These are phyloP conservation scores for Candida tetrigidarum DNA, from an alignment of 1,139 yeast genomes.

Conservation along the genomic window DNA sequence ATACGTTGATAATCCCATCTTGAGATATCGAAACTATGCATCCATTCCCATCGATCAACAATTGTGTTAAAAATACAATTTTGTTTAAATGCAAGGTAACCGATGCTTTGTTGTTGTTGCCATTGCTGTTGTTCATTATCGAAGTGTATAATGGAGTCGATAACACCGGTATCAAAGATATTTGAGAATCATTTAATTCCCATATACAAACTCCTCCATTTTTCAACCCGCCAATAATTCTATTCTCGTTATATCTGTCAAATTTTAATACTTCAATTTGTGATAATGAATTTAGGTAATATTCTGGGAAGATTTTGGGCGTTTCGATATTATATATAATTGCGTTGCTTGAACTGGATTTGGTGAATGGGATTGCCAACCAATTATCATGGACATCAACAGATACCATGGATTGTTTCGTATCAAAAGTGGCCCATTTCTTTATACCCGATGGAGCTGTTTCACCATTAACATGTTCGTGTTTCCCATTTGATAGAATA, in stretches of 20 bases:
- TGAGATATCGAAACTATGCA: conserved; percentile 35
- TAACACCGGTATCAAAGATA: conserved; percentile 28
- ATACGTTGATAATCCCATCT: conserved; percentile 41
- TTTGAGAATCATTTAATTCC: conserved; percentile 28
- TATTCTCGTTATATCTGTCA: conserved; percentile 32
- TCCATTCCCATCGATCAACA: conserved; percentile 28
- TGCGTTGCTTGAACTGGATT: conserved; percentile 28
- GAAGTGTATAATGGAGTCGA: conserved; percentile 15
- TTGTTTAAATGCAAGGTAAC: conserved; percentile 12
- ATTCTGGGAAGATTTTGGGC: conserved; percentile 44
- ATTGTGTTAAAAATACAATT: conserved; percentile 19
- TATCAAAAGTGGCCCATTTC: neutral
- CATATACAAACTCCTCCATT: conserved; percentile 46
- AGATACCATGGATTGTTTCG: conserved; percentile 34
- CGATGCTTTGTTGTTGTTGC: too few relatives aligned
- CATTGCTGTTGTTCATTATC: neutral
- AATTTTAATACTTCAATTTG: conserved; percentile 50
- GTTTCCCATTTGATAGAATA: conserved; percentile 7
- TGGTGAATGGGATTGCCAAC: conserved; percentile 40
- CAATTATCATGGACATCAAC: conserved; percentile 50
- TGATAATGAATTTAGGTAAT: conserved; percentile 42
- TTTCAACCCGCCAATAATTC: conserved; percentile 40
- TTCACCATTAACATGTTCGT: neutral
- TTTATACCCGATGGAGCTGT: conserved; percentile 1
- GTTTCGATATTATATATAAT: conserved; percentile 30